Conservation (phyloP, 2,329 filamentous ascomycete genomes). For the Ampelomyces quisqualis region DNA sequence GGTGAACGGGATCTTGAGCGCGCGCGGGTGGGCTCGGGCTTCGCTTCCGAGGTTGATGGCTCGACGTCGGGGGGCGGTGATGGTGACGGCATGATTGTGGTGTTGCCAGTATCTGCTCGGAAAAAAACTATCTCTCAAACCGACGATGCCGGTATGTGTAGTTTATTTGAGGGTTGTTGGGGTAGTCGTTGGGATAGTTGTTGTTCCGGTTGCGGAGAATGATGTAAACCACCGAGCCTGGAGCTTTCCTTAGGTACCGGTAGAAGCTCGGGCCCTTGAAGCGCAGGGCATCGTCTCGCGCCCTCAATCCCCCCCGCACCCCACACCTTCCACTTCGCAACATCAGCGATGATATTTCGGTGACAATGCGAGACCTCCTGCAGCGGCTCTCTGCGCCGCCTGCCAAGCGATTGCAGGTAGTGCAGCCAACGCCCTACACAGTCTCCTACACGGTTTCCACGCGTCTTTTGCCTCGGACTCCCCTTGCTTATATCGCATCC, state of each 20-base stretch:
- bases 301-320: background rate
- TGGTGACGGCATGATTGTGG: conserved; percentile 17
- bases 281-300: conserved; percentile 16
- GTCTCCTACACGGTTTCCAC: conserved; percentile 90
- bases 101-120: background rate
- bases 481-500: conserved; percentile 49
- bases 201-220: conserved; percentile 5
- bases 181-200: background rate
- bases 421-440: conserved; percentile 71
- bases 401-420: conserved; percentile 24
- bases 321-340: background rate
- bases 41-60: conserved; percentile 2
- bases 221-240: conserved; percentile 13
- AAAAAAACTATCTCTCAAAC: too few relatives aligned
- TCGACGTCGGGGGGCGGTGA: conserved; percentile 13
- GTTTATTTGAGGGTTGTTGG: background rate
- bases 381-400: conserved; percentile 32
- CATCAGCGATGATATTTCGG: conserved; percentile 9
- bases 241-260: conserved; percentile 2
- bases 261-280: conserved; percentile 17
- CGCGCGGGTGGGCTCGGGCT: conserved; percentile 8
- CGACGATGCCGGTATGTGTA: background rate
- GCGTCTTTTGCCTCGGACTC: conserved; percentile 55
- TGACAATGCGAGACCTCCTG: conserved; percentile 23
- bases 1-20: conserved; percentile 37